Evolutionary conservation across 208 protist species (phyloP), one percentile per base, ranked within the genome.

Genomic region (Porcisia hertigi): DNA sequence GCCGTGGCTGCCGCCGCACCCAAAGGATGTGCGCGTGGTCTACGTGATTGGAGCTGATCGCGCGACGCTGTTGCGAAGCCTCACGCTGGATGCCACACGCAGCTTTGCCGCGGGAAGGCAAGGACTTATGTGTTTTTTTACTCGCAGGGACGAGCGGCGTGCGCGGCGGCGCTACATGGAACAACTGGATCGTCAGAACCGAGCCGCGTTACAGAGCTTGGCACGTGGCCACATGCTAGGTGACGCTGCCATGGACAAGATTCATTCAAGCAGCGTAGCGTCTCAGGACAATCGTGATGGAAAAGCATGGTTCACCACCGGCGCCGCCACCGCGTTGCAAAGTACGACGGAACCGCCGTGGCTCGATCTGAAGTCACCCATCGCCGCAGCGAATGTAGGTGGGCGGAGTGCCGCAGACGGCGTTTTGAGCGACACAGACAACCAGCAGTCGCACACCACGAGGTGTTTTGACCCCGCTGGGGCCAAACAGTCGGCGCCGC

Each of bases 81-180:
- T 90, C 60, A 92, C 87, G 12, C 59, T 89, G 2, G 57, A 86
- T 60, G 88, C 89, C 25, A 88, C 86, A 20, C 69, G 76, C 45
- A 87, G 82, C 7, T 92, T 94, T 81, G 75, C 62, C 6, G 63
- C 73, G n/a, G 79, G 75, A 2, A 55, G 80, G 41, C 71, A 75
- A 6, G 86, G 81, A 59, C 88, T 86, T 47, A 18, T 85, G 30
- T 94, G 89, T 62, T 88, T 90, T 47, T 94, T 88, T 63, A 87
- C 71, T 45, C 30, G 45, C 7, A 70, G 77, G n/a, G 84, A 89
- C 73, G 86, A 89, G 63, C 75, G 65, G 52, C 77, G 76, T 2
- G 79, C 81, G 18, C 74, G 60, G 34, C 83, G 81, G 36, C 73
- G 76, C 7, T 75, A 82, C 18, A 53, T 80, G 60, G 47, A 77